Base-by-base conservation (phyloP, 495 filamentous ascomycete species). In the Daldinia caldariorum region DNA sequence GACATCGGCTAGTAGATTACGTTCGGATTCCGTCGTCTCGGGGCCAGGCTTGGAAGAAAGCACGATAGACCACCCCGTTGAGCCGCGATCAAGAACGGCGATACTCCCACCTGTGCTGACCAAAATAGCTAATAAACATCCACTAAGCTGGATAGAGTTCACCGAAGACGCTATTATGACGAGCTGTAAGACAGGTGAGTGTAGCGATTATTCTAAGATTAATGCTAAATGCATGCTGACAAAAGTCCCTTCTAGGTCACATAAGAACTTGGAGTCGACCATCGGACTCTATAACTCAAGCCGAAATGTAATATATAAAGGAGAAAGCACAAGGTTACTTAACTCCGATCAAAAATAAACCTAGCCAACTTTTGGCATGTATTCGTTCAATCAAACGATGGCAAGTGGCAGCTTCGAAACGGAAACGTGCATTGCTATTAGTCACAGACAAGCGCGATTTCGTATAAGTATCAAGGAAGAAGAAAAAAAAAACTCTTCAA, bases 91-190 rank as follows among this genome's bases (percentile, higher is more conserved):
- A 43, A 85, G 87, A 56, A 94, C 91, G 41, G 92, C 95, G 8
- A 88, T 96, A 74, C 78, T 99, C 54, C 95, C 96, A n/a, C 95
- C 95, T 51, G 92, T 99, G 20, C 90, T 97, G 88, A 92, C 90
- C 16, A 97, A 98, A 83, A 83, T 84, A 6, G 86, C 97, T 26
- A 94, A 97, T 73, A 85, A 89, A 62, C 92, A 98, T 77, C 94
- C 94, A 56, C 83, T 96, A 53, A 91, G 87, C 74, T 97, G 94
- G 92, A 75, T 99, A 16, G 90, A 89, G 10, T 99, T 99, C 74
- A 92, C 93, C 66, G 91, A 97, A 78, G 89, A 97, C 74, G 90
- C 89, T 31, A 94, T 99, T 47, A 88, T 97, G 72, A 97, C 93
- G n/a, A 91, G 91, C 62, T 97, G 94, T 74, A 89, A 90, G 70